Base-by-base conservation (phyloP, 768 basidiomycete genomes). In the Pulveroboletus sp. region DNA sequence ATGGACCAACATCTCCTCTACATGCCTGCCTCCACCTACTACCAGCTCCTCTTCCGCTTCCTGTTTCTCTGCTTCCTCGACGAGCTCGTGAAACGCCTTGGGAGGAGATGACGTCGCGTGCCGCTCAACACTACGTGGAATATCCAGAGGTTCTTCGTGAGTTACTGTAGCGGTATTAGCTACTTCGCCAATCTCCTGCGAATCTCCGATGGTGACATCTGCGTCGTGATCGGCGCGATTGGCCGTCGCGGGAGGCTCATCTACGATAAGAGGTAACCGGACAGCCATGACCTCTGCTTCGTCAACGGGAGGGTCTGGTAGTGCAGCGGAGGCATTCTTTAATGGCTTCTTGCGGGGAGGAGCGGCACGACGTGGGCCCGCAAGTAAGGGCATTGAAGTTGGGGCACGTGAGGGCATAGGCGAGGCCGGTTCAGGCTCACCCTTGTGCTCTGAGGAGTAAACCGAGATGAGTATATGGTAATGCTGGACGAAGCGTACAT, bases 331-430 rank as follows among this genome's bases (percentile, higher is more conserved):
- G 10, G 76, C 69, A 1, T 79, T 76, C 64, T 80, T 85, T 41
- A 71, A 71, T 6, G 74, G 61, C 60, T 86, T 86, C 68, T 76
- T 82, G 37, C 89, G 74, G 8, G 90, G 89, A 42, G 86, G 88
- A 3, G 76, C 89, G 24, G 86, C 77, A 5, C 89, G 79, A 39
- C 85, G 81, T 38, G 89, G 89, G 15, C 73, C 83, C 12, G 79
- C 77, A 12, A 89, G 87, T 5, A 88, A 73, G 18, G 89, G 87
- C 83, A 92, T 90, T 0, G 80, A 73, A 6, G 71, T 53, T 15
- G 80, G 79, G 21, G 66, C 69, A 32, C 73, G 75, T 10, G 72
- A 49, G 5, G 69, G 58, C 31, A 68, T 66, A 17, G 64, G 61
- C 3, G 61, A 49, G 3, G 68, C 56, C 12, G 71, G 68, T 35